Conservation (phyloP, 2,329 filamentous ascomycete species). For the Alternaria sp. region DNA sequence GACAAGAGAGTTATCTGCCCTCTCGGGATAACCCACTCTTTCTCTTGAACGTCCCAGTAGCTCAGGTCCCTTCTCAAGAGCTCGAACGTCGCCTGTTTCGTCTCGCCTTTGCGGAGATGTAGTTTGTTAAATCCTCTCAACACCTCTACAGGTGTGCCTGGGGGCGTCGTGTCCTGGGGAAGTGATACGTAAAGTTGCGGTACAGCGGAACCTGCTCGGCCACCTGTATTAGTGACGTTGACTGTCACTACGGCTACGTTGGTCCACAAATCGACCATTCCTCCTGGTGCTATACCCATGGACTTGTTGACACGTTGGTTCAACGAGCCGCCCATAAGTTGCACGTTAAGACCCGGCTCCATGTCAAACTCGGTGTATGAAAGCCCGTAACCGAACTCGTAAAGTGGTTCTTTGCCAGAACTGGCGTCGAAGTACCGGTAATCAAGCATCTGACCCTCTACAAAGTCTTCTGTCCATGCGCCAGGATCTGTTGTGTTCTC, state of each 20-base stretch:
- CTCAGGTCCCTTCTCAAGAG: neutral
- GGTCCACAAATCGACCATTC: neutral
- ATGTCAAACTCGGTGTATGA: slow-evolving; percentile 47
- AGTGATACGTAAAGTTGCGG: neutral
- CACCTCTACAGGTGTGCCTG: neutral
- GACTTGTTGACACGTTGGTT: neutral
- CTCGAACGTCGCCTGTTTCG: neutral
- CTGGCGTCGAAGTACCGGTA: slow-evolving; percentile 59
- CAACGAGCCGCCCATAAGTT: neutral
- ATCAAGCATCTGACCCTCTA: slow-evolving; percentile 61
- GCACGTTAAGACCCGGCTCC: neutral
- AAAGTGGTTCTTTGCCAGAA: slow-evolving; percentile 33
- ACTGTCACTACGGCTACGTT: neutral
- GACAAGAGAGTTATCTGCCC: neutral
- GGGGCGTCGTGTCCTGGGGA: neutral
- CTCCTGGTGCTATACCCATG: neutral
- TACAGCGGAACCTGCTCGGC: neutral
- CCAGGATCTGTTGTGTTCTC: slow-evolving; percentile 41
- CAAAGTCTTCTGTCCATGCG: slow-evolving; percentile 58
- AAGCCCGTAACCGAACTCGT: slow-evolving; percentile 49
- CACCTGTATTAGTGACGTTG: neutral
- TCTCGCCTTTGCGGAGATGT: neutral
- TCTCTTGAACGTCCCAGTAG: neutral
- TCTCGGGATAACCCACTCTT: neutral
- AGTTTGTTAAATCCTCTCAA: neutral